phyloP scores from a whole-genome alignment of 164 flowering plant species.

The Stephania cephalantha region DNA sequence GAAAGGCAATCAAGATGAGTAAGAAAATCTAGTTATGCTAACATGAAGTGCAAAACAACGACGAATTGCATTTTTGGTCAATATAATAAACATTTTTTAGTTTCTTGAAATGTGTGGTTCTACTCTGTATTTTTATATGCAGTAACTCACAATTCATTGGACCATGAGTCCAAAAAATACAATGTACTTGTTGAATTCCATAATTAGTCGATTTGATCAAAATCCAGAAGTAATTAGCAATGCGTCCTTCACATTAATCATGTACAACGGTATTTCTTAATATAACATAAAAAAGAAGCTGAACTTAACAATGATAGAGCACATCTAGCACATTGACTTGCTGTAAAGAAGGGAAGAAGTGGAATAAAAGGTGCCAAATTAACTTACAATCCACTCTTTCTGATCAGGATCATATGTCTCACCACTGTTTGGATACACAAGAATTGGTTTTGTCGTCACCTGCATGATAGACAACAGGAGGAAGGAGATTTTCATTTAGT shows the following conservation, averaged over 20 bases:
- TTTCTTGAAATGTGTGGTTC: not conserved
- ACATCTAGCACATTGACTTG: not conserved
- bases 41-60: not conserved
- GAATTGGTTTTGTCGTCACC: slow-evolving; percentile 73
- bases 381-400: slow-evolving; percentile 88
- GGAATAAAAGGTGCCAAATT: not conserved
- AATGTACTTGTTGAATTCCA: not conserved
- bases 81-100: not conserved
- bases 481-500: not conserved
- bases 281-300: not conserved
- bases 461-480: slow-evolving; percentile 20
- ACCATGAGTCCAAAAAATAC: not conserved
- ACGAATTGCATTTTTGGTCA: not conserved
- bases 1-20: not conserved
- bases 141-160: not conserved
- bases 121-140: not conserved
- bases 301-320: not conserved
- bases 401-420: slow-evolving; percentile 66
- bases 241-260: not conserved
- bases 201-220: not conserved
- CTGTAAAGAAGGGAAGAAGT: not conserved
- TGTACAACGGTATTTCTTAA: not conserved
- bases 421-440: slow-evolving; percentile 93
- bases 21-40: not conserved
- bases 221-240: not conserved